A percentile compares a stretch with the other conserved stretches of the same genome.
phyloP scores from a whole-genome alignment of 1,284 basidiomycete species.

The Leccinum insolens region DNA sequence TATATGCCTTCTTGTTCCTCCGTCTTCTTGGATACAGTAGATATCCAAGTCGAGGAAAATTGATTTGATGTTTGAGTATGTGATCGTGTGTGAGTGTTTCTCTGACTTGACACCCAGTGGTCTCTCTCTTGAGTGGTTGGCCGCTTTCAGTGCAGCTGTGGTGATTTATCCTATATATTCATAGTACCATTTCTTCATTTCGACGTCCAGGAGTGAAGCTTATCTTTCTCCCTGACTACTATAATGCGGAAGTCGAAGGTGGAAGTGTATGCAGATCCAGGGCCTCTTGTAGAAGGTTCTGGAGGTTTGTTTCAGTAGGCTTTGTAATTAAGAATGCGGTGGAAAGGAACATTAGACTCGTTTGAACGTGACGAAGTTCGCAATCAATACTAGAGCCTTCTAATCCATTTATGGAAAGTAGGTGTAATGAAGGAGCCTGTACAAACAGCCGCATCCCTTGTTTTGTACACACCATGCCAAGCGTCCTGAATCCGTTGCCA shows the following conservation, averaged over 20 bases:
- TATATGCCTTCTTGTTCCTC: neutral
- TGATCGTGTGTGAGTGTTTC: neutral
- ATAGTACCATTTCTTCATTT: neutral
- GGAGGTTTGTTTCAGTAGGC: too few species aligned
- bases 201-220: neutral
- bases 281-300: neutral
- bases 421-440: too few species aligned
- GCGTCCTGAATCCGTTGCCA: too few species aligned
- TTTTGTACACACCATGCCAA: too few species aligned
- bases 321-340: too few species aligned
- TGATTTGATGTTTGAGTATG: neutral
- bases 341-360: too few species aligned
- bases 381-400: too few species aligned
- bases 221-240: neutral
- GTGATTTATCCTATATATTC: neutral
- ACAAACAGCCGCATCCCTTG: too few species aligned
- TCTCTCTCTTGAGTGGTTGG: neutral
- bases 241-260: neutral
- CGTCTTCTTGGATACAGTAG: neutral
- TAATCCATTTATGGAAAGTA: too few species aligned
- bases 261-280: neutral
- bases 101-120: neutral
- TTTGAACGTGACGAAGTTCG: too few species aligned
- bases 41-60: neutral
- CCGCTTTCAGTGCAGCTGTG: neutral